Base-by-base conservation (phyloP, 2,329 filamentous ascomycete genomes). In the Moelleriella libera region DNA sequence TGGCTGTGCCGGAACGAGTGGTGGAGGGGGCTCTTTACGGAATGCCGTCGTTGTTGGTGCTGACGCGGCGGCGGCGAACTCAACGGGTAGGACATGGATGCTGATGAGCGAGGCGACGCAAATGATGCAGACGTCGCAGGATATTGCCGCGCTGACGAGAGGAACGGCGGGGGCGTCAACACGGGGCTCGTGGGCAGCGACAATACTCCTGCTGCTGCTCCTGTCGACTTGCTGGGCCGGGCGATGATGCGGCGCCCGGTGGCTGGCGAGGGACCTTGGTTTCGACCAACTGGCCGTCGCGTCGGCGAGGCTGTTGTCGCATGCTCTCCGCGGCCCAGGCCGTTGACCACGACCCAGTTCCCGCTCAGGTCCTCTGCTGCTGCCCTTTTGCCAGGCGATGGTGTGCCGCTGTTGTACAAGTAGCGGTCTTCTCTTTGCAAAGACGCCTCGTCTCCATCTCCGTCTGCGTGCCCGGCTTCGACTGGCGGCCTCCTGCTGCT, bases 1-100 rank as follows among this genome's bases (percentile, higher is more conserved):
- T 72, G 67, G n/a, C 68, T 65, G 52, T 75, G 60, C 12, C 49
- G 42, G 3, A 51, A 49, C 8, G 12, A n/a, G 9, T 10, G 40
- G 9, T 28, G 12, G 9, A 11, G 40, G n/a, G 58, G 50, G 8
- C 51, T 21, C 21, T 21, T 21, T 21, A 21, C 21, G 21, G 46
- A 14, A 30, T 46, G 10, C 31, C 43, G 30, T 39, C 46, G 48
- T 34, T 46, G 48, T 41, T 37, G 52, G 28, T 51, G 47, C 31
- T 41, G 43, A 47, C 50, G 31, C 50, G 54, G 12, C 51, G 54
- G 12, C 51, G 51, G 30, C 51, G 52, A 28, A 8, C 48, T 31
- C 40, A 49, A 45, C 43, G 53, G 29, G 39, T 47, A 21, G 49
- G 56, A 30, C 52, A 54, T 49, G 4, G 63, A n/a, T 10, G 40